These are phyloP conservation scores for Colletotrichum spaethianum DNA, from an alignment of 2,329 filamentous ascomycete genomes.

Conservation along the genomic window DNA sequence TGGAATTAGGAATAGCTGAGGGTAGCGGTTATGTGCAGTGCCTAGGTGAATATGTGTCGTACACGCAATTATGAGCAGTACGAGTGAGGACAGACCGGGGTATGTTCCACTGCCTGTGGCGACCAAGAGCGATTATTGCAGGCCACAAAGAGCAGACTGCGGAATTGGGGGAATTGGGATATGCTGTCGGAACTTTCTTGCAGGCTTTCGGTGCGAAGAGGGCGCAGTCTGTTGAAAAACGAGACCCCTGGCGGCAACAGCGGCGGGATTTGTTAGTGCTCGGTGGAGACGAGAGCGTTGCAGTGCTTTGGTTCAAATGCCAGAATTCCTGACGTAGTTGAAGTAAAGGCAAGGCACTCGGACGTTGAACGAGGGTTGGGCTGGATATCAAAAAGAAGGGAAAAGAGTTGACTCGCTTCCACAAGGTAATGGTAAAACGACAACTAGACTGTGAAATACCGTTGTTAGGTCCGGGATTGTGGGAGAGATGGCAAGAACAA, in stretches of 20 bases:
- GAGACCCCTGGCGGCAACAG: constrained; percentile 12
- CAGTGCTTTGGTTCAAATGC: not conserved
- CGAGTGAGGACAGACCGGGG: not conserved
- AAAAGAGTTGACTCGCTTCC: not conserved
- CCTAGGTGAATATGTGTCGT: not conserved
- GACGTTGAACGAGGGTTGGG: constrained; percentile 20
- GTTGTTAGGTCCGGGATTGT: not conserved
- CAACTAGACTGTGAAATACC: not conserved
- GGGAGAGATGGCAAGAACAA: not conserved
- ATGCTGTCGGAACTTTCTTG: constrained; percentile 8
- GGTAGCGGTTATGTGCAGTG: constrained; percentile 1
- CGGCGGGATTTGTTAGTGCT: not conserved
- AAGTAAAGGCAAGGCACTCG: not conserved
- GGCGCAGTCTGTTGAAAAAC: constrained; percentile 11
- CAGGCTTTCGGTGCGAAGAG: constrained; percentile 6
- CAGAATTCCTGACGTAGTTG: constrained; percentile 11
- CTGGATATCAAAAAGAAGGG: not conserved
- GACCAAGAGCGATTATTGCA: not conserved
- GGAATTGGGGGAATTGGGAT: not conserved
- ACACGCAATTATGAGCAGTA: constrained; percentile 8
- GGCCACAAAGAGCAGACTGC: not conserved
- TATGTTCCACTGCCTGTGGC: not conserved
- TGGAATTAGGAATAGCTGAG: constrained; percentile 4
- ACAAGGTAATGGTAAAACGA: not conserved
- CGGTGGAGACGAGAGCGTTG: constrained; percentile 12